Evolutionary conservation across 2,329 filamentous ascomycete genomes (phyloP), one percentile per base, ranked within the genome.

Genomic region (Pseudogymnoascus sp.): DNA sequence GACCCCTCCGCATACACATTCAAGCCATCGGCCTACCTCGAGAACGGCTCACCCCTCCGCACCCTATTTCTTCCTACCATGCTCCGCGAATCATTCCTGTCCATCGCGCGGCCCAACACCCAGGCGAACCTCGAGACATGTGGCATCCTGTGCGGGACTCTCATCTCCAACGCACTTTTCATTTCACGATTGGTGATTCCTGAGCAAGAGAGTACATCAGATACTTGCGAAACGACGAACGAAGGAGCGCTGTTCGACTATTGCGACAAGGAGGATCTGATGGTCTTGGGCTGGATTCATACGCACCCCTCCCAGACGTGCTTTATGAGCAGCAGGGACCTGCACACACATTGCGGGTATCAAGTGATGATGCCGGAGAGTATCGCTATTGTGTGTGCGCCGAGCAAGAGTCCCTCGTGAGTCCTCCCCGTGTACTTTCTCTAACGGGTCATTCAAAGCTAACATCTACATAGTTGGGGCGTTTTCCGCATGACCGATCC

Each of bases 281-380:
- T 96, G 74, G 86, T 96, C 61, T 82, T 96, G 4, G 93, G 93
- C 39, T 99, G 94, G 94, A 99, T 99, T 65, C 94, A 99, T 73
- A 99, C 94, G 0, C 94, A 99, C 73, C 94, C 94, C 0, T 91
- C 89, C 0, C 94, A 99, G 76, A 95, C 91, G 0, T 99, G 94
- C 75, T 99, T 99, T 74, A 95, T 99, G 90, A 96, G 91, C 72
- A 94, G 89, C 58, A 82, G 93, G 59, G 94, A 99, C 72, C 73
- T 97, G 67, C 94, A 99, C 72, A 99, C 95, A 0, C 93, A 96
- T 72, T 87, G 88, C 2, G 92, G 92, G 9, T 97, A 97, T 73
- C 94, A 99, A 75, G 87, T 94, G 64, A 97, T 97, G 91, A 84
- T 97, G 76, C 88, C 92, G 0, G 94, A 99, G 79, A 95, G 91